Evolutionary conservation across 768 basidiomycete species (phyloP).

Genomic region (Auriscalpium orientale): DNA sequence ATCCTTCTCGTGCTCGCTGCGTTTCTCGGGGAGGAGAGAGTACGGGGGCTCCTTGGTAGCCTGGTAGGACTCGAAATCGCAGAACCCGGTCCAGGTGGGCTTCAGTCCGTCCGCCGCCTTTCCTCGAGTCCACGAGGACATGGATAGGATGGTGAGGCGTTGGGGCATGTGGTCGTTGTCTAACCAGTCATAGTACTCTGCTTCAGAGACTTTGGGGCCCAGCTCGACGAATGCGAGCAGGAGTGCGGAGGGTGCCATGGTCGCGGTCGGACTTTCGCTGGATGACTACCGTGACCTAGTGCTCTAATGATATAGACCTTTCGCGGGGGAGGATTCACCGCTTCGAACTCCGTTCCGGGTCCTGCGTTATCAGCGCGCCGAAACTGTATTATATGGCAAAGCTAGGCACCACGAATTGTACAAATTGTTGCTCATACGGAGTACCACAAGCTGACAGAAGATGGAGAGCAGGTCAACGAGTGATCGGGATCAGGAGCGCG

Average conservation of each 20-base stretch:
- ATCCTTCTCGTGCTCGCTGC: conserved; percentile 28
- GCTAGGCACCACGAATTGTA: no score
- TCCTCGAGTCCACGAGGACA: conserved; percentile 29
- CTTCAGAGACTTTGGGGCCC: conserved; percentile 24
- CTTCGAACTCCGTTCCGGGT: no score
- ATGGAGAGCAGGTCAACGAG: no score
- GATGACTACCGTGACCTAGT: no score
- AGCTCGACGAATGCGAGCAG: conserved; percentile 16
- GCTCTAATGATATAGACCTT: no score
- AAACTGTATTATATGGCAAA: no score
- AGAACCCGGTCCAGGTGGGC: conserved; percentile 30
- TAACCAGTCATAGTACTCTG: conserved; percentile 48
- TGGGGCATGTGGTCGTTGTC: conserved; percentile 46
- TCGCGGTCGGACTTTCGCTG: no score
- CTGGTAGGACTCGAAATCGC: conserved; percentile 27
- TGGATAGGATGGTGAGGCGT: conserved; percentile 28
- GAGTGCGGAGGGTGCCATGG: background rate
- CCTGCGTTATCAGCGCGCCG: no score
- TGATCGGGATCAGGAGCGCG: no score
- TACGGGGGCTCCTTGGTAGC: conserved; percentile 28
- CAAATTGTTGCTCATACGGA: no score
- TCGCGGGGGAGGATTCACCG: no score
- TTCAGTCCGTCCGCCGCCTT: conserved; percentile 23
- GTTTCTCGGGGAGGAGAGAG: conserved; percentile 27
- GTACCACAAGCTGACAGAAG: no score